A percentile compares a stretch with the other conserved stretches of the same genome.
Evolutionary conservation across 768 basidiomycete species (phyloP).

Genomic region (Termitomyces sp.): DNA sequence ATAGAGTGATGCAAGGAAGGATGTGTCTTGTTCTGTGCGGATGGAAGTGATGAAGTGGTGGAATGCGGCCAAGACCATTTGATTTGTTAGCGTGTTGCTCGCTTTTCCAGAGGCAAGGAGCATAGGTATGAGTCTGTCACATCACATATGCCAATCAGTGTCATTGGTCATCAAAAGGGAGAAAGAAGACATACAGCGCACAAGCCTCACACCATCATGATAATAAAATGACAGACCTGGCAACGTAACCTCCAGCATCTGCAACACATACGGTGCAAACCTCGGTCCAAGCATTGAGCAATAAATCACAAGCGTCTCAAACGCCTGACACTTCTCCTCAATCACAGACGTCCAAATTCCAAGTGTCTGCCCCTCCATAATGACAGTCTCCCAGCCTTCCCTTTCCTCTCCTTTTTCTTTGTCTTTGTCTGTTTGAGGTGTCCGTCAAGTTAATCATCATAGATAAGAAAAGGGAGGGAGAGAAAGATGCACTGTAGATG

Average conservation of each 20-base stretch:
- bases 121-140: slow-evolving; percentile 64
- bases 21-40: slow-evolving; percentile 64
- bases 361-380: slow-evolving; percentile 73
- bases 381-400: slow-evolving; percentile 79
- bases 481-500: slow-evolving; percentile 59
- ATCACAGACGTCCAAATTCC: slow-evolving; percentile 79
- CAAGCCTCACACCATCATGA: slow-evolving; percentile 79
- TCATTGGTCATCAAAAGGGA: no score
- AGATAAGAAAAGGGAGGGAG: not conserved
- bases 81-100: slow-evolving; percentile 59
- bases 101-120: slow-evolving; percentile 67
- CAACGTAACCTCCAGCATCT: slow-evolving; percentile 69
- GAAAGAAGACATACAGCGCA: slow-evolving; percentile 73
- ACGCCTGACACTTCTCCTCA: slow-evolving; percentile 87
- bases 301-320: slow-evolving; percentile 83
- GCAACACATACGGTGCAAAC: slow-evolving; percentile 73
- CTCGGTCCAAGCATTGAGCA: slow-evolving; percentile 63
- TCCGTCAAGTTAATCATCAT: no score
- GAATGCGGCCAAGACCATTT: slow-evolving; percentile 70
- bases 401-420: slow-evolving; percentile 54
- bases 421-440: slow-evolving; percentile 43
- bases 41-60: slow-evolving; percentile 63
- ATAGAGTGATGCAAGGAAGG: slow-evolving; percentile 77
- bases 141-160: no score
- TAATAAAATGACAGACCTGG: slow-evolving; percentile 75